Base-by-base conservation (phyloP, 768 basidiomycete genomes). In the Agrocybe chaxingu region DNA sequence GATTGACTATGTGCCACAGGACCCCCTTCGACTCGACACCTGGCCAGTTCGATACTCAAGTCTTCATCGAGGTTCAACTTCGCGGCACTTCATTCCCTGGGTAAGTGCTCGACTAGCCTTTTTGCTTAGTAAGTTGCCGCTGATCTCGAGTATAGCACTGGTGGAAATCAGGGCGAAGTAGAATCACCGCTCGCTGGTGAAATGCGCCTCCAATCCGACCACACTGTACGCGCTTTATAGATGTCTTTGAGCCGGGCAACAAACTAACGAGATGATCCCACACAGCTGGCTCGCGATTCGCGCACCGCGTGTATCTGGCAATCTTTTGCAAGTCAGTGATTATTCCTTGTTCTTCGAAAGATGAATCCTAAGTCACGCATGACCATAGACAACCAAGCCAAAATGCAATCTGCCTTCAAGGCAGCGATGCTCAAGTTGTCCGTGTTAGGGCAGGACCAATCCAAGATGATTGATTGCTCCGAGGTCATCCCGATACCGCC, bases 241-340 rank as follows among this genome's bases (percentile, higher is more conserved):
- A 16, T 39, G n/a, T 36, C 30, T 33, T 31, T 4, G 32, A 40
- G n/a, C 48, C 29, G 10, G 34, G 35, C 36, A n/a, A 13, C 8
- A 16, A 7, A 11, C 42, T 46, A 42, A 41, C 19, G 9, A 18
- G 12, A 16, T 33, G 8, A 31, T 45, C 24, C 3, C 5, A 24
- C 24, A 24, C 24, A 64, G 66, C 53, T 70, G 47, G 69, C 67
- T 19, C 53, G 65, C 51, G 74, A 78, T 61, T 52, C 68, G 3
- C 63, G 72, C 38, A 80, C 78, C 16, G 68, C 74, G 10, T 79
- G 78, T 64, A 56, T 57, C 38, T 79, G 77, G 77, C 78, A 79
- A 60, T 64, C 66, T 1, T 68, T 72, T 52, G 71, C 69, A 30
- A 66, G 68, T 71, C 35, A 56, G 67, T 57, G 41, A 42, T 13